phyloP scores from a whole-genome alignment of 129 eudicot genomes.

The Flaveria brownii region DNA sequence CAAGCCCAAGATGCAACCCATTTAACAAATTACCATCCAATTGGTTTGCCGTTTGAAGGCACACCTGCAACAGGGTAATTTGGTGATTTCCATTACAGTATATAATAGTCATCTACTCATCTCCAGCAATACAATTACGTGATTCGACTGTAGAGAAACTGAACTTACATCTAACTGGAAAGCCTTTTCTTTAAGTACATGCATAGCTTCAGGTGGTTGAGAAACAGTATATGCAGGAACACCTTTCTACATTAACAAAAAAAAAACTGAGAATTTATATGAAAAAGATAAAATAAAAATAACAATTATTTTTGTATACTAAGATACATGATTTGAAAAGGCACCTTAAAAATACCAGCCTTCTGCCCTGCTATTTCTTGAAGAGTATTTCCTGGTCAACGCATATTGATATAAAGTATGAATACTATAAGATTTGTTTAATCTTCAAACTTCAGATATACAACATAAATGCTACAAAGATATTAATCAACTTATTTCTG shows the following conservation, averaged over 20 bases:
- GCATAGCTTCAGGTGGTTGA: constrained; percentile 94
- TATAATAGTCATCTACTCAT: background rate
- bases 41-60: constrained; percentile 61
- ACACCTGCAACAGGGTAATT: constrained; percentile 51
- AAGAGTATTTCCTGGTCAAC: constrained; percentile 73
- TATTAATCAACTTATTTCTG: background rate
- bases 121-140: background rate
- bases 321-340: background rate
- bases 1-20: constrained; percentile 76
- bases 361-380: constrained; percentile 91
- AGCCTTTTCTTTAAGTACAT: constrained; percentile 73
- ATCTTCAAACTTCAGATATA: constrained; percentile 15
- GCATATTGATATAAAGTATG: constrained; percentile 4
- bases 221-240: constrained; percentile 91
- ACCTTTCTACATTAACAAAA: constrained; percentile 46
- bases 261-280: background rate
- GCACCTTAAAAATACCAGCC: constrained; percentile 95
- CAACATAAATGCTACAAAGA: constrained; percentile 11
- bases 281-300: background rate
- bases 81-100: constrained; percentile 4
- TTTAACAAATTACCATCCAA: constrained; percentile 59
- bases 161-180: constrained; percentile 67
- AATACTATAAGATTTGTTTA: constrained; percentile 6
- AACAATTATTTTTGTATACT: background rate
- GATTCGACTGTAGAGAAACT: background rate